Base-by-base conservation (phyloP, 2,329 filamentous ascomycete genomes). In the Aspergillus sp. region DNA sequence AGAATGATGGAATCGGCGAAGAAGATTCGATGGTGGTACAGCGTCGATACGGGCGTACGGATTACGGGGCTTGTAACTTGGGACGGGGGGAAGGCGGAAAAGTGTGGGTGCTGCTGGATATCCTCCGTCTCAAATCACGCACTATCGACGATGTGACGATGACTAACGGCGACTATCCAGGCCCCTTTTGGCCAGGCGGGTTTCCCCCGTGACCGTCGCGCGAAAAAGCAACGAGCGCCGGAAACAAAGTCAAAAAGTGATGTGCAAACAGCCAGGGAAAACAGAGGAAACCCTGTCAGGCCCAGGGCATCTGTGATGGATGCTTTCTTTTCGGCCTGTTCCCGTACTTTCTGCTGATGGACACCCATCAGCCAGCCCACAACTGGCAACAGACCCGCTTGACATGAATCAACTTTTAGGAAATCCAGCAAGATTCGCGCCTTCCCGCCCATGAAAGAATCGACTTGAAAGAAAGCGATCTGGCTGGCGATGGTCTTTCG, bases 1-100 rank as follows among this genome's bases (percentile, higher is more conserved):
- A 66, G 64, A 66, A 66, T 37, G 34, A 37, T 37, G 34, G 34
- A 37, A 37, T 48, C 56, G 61, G 44, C 57, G 57, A 54, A 64
- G 64, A 66, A 66, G 59, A 62, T 61, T 60, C 22, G 44, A 39
- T 57, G 57, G 63, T 59, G 15, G 57, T 53, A 61, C 51, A 53
- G 47, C 57, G 59, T 47, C 19, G 40, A 42, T 42, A 46, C 51
- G 12, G 27, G 30, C 17, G 30, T 61, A 55, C 61, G 47, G 27
- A 30, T 30, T 50, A 56, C 30, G 42, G 40, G 40, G 51, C 19
- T 50, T 42, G 62, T 64, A 64, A 65, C 34, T 37, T 42, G 57
- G 63, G 60, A 64, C 62, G 55, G 60, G 54, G 45, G 51, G 53
- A 41, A 55, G 58, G 51, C 60, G 61, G 61, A 58, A 59, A 65